These are phyloP conservation scores for Russula sp. DNA, from an alignment of 768 basidiomycete species.

Conservation along the genomic window DNA sequence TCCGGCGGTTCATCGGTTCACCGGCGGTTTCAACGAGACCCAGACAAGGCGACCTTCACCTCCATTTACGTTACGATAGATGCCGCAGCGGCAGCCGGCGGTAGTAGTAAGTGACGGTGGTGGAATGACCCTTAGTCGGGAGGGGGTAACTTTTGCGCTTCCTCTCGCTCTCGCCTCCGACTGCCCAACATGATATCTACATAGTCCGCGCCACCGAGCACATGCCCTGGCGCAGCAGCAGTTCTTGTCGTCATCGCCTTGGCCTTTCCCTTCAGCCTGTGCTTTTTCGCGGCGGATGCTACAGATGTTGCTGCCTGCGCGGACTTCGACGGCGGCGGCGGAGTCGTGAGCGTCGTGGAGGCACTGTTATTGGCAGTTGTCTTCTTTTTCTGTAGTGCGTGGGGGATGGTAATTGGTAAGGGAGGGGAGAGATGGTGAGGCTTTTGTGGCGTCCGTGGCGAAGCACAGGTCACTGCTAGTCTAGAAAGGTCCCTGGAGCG, in stretches of 20 bases:
- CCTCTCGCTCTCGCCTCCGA: constrained; percentile 56
- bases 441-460: constrained; percentile 24
- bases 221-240: constrained; percentile 26
- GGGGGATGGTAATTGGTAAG: neutral
- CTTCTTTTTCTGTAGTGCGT: constrained; percentile 25
- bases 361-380: neutral
- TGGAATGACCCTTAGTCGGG: too few species aligned
- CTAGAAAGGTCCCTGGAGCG: too few species aligned
- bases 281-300: constrained; percentile 36
- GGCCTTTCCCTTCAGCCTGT: constrained; percentile 30
- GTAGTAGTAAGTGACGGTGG: too few species aligned
- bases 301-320: constrained; percentile 20
- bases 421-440: too few species aligned
- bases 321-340: constrained; percentile 13
- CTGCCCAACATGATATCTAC: constrained; percentile 64
- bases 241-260: neutral
- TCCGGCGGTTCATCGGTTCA: too few species aligned
- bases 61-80: too few species aligned
- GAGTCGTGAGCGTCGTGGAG: constrained; percentile 8
- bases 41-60: too few species aligned
- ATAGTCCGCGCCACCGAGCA: constrained; percentile 73
- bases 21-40: too few species aligned
- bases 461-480: too few species aligned
- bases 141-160: constrained; percentile 50
- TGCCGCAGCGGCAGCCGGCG: too few species aligned